Percentiles rank a stretch among this genome's conserved stretches.
phyloP scores from a whole-genome alignment of 176 grass and related monocot species.

The Raddia distichophylla region DNA sequence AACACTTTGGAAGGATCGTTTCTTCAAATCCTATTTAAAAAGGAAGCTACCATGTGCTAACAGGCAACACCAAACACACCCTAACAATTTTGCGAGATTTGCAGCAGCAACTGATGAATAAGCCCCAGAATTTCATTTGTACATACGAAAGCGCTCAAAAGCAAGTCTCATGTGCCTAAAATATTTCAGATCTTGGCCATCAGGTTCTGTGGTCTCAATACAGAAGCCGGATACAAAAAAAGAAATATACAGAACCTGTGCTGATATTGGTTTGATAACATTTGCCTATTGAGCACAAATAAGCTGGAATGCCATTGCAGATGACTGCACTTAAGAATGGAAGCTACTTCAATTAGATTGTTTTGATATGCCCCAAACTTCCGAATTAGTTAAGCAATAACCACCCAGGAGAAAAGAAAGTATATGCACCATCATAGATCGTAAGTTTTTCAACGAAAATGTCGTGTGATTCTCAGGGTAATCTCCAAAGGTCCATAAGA shows the following conservation, averaged over 20 bases:
- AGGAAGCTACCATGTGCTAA: background rate
- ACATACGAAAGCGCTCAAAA: background rate
- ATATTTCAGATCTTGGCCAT: conserved; percentile 26
- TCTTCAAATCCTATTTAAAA: background rate
- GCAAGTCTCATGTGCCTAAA: conserved; percentile 25
- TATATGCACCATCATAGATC: background rate
- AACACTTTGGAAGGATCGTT: background rate
- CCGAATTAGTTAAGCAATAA: background rate
- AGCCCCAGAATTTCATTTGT: background rate
- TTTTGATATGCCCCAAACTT: background rate
- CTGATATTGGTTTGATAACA: conserved; percentile 11
- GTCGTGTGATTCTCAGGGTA: background rate
- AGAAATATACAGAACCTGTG: conserved; percentile 21
- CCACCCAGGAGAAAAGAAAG: background rate
- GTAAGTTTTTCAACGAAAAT: conserved; percentile 7
- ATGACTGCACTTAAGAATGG: background rate
- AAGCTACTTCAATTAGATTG: conserved; percentile 9
- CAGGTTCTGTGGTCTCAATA: background rate
- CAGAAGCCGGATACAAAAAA: conserved; percentile 20
- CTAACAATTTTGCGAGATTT: background rate
- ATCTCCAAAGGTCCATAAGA: background rate
- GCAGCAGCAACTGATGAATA: background rate
- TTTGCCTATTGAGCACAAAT: no score
- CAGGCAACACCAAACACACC: no score
- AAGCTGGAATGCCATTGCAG: background rate